These are phyloP conservation scores for Phaeosphaeriaceae sp. DNA, from an alignment of 2,329 filamentous ascomycete species.

Conservation along the genomic window DNA sequence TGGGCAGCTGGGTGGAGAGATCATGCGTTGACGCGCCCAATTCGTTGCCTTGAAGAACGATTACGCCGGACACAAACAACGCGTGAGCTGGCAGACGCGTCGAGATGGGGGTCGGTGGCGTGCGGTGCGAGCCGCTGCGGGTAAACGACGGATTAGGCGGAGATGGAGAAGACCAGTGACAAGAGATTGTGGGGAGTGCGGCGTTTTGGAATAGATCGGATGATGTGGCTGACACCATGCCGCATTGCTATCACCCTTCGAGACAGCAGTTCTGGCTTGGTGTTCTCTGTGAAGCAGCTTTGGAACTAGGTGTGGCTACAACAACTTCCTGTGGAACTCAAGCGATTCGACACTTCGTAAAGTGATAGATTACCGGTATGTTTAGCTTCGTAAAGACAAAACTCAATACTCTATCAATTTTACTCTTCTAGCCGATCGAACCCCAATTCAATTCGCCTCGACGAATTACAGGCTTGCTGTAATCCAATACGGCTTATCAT, in stretches of 20 bases:
- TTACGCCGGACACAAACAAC: constrained; percentile 33
- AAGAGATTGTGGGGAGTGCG: neutral
- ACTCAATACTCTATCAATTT: too few species aligned
- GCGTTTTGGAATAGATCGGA: neutral
- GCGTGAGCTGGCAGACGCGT: constrained; percentile 35
- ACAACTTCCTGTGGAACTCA: neutral
- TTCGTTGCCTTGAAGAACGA: constrained; percentile 35
- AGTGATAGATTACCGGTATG: too few species aligned
- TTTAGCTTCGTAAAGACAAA: too few species aligned
- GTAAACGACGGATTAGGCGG: constrained; percentile 12
- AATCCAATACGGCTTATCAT: neutral
- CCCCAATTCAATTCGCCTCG: neutral
- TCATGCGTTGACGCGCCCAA: constrained; percentile 19
- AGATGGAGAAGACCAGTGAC: neutral
- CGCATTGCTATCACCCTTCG: neutral
- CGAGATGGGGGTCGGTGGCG: constrained; percentile 8
- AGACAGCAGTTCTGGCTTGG: too few species aligned
- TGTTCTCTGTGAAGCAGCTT: too few species aligned
- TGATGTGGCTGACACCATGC: neutral
- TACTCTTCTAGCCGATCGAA: neutral
- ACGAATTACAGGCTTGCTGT: neutral
- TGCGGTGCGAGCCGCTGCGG: constrained; percentile 24
- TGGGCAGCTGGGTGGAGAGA: constrained; percentile 35
- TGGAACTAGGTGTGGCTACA: neutral
- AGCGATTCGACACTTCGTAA: too few species aligned